phyloP scores from a whole-genome alignment of 2,329 filamentous ascomycete genomes.

The Annulohypoxylon truncatum region DNA sequence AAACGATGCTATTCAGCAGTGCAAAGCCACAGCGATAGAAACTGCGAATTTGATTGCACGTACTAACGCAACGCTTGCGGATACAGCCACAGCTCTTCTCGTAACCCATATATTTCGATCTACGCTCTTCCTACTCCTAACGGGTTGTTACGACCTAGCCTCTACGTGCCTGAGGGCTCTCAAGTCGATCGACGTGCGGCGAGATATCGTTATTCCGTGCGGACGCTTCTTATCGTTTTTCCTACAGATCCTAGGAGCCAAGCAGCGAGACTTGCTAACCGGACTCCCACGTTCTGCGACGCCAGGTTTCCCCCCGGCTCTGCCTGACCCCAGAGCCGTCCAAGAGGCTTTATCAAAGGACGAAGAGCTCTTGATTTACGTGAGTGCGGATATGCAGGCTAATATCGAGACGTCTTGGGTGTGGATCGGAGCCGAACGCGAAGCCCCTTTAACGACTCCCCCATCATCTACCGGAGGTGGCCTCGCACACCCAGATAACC shows the following conservation, averaged over 20 bases:
- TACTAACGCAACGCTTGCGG: conserved; percentile 68
- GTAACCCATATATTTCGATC: conserved; percentile 90
- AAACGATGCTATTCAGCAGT: conserved; percentile 79
- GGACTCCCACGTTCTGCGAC: conserved; percentile 46
- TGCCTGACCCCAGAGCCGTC: conserved; percentile 41
- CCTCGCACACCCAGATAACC: conserved; percentile 59
- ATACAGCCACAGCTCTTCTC: conserved; percentile 78
- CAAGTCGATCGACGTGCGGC: conserved; percentile 74
- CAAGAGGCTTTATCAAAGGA: conserved; percentile 66
- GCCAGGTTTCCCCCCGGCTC: conserved; percentile 40
- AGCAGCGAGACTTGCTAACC: conserved; percentile 59
- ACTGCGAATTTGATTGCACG: conserved; percentile 82
- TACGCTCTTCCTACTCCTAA: conserved; percentile 80
- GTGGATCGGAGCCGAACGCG: conserved; percentile 74
- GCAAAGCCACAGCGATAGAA: conserved; percentile 78
- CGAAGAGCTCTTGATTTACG: conserved; percentile 89
- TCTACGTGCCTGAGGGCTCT: conserved; percentile 78
- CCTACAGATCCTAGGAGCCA: conserved; percentile 71
- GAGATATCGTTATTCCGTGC: conserved; percentile 80
- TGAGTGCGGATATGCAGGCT: conserved; percentile 87
- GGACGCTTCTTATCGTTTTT: conserved; percentile 88
- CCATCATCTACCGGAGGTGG: conserved; percentile 51
- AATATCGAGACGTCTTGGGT: conserved; percentile 83
- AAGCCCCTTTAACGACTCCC: conserved; percentile 47
- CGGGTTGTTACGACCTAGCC: conserved; percentile 78